These are phyloP conservation scores for Rosa rugosa DNA, from an alignment of 306 rosid species.

Conservation along the genomic window DNA sequence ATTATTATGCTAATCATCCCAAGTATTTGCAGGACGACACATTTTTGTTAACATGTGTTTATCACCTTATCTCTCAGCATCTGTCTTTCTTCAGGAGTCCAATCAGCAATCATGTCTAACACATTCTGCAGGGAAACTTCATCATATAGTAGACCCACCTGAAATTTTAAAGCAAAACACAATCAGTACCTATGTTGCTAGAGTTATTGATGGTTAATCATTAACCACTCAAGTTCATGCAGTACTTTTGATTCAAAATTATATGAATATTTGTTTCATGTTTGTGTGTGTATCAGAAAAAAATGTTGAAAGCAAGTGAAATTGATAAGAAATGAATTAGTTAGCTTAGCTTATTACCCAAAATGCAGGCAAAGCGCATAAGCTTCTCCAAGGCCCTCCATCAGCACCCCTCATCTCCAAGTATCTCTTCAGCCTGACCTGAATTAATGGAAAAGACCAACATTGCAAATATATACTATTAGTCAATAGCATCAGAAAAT, in stretches of 20 bases:
- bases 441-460: slow-evolving; percentile 30
- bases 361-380: slow-evolving; percentile 95
- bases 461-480: slow-evolving; percentile 2
- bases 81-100: slow-evolving; percentile 84
- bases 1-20: background rate
- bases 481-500: slow-evolving; percentile 27
- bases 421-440: slow-evolving; percentile 95
- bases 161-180: slow-evolving; percentile 34
- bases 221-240: too few relatives aligned
- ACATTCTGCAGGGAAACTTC: slow-evolving; percentile 71
- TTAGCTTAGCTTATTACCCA: slow-evolving; percentile 55
- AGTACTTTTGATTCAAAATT: too few relatives aligned
- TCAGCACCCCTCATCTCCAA: slow-evolving; percentile 99
- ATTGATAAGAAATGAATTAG: background rate
- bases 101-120: slow-evolving; percentile 82
- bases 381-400: slow-evolving; percentile 99
- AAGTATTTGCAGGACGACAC: background rate
- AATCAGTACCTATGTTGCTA: slow-evolving; percentile 20
- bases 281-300: background rate
- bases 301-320: background rate
- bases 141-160: slow-evolving; percentile 89
- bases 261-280: background rate
- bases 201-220: too few relatives aligned
- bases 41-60: background rate
- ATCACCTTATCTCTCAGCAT: slow-evolving; percentile 85